Evolutionary conservation across 2,329 filamentous ascomycete genomes (phyloP).

Genomic region (Pseudofabraea citricarpa): DNA sequence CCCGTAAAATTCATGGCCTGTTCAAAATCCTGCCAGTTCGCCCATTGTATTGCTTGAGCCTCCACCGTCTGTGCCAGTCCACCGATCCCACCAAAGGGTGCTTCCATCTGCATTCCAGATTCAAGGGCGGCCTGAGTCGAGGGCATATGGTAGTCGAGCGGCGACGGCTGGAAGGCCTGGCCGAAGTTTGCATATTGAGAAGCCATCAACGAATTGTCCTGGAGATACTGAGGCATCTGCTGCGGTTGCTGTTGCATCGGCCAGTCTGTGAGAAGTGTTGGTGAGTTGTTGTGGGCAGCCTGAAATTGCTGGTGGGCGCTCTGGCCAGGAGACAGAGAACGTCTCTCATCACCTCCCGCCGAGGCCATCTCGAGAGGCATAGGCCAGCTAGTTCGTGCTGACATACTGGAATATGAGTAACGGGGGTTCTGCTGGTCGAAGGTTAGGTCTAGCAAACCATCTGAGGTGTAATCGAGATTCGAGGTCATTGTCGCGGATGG

Average conservation of each 20-base stretch:
- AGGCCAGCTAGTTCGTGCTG: slow-evolving; percentile 29
- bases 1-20: slow-evolving; percentile 53
- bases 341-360: slow-evolving; percentile 24
- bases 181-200: slow-evolving; percentile 25
- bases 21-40: slow-evolving; percentile 78
- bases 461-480: slow-evolving; percentile 56
- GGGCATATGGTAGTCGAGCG: slow-evolving; percentile 35
- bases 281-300: slow-evolving; percentile 42
- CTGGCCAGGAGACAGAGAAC: slow-evolving; percentile 25
- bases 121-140: slow-evolving; percentile 59
- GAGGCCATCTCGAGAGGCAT: slow-evolving; percentile 28
- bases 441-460: slow-evolving; percentile 56
- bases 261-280: slow-evolving; percentile 54
- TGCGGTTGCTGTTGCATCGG: slow-evolving; percentile 38
- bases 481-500: slow-evolving; percentile 41
- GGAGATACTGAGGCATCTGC: slow-evolving; percentile 27
- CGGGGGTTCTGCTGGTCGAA: slow-evolving; percentile 52
- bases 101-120: slow-evolving; percentile 54
- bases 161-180: slow-evolving; percentile 24
- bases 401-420: slow-evolving; percentile 44
- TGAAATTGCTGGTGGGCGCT: slow-evolving; percentile 38
- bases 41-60: slow-evolving; percentile 57
- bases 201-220: slow-evolving; percentile 28
- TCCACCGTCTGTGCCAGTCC: slow-evolving; percentile 53
- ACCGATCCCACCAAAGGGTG: slow-evolving; percentile 50